Base-by-base conservation (phyloP, 2,329 filamentous ascomycete species). In the Chalaropsis ovoidea region DNA sequence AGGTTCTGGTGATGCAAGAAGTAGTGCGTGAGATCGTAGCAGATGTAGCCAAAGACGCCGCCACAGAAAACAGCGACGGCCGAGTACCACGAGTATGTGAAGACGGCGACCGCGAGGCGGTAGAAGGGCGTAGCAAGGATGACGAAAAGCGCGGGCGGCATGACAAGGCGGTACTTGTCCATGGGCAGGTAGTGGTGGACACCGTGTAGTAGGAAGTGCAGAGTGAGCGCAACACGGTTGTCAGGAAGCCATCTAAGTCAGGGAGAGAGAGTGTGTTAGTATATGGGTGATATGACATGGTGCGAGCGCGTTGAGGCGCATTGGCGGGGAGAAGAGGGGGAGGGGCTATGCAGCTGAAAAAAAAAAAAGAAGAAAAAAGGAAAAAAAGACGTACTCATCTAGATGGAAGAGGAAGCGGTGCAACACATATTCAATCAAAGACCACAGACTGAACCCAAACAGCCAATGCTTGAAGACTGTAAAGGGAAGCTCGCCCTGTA, bases 101-200 rank as follows among this genome's bases (percentile, higher is more conserved):
- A 90, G 65, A 97, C 73, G 1, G 80, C 70, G 70, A 96, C 93
- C 0, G 94, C 90, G 62, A 99, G 79, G 75, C 90, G 89, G 87
- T 90, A 99, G 79, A 97, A 97, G 0, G 94, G 94, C 0, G 83
- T 81, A 5, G 93, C 93, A 22, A 99, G 85, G 13, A 83, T 81
- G 27, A 93, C 69, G 73, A 99, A 97, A 2, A 99, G 80, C 0
- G 90, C 84, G 0, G 94, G 94, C 0, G 94, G 94, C 94, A 99
- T 97, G 69, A 99, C 94, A 10, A 99, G 86, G 68, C 94, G 87
- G 72, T 96, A 93, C 73, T 87, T 93, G 78, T 99, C 94, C 94
- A 99, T 97, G n/a, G 94, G 94, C 3, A 99, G 83, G 76, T 97
- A 99, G 76, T 99, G 94, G 74, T 99, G 94, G 69, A 99, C 90